Evolutionary conservation across 2,329 filamentous ascomycete species (phyloP).

Genomic region (Cyanodermella asteris): DNA sequence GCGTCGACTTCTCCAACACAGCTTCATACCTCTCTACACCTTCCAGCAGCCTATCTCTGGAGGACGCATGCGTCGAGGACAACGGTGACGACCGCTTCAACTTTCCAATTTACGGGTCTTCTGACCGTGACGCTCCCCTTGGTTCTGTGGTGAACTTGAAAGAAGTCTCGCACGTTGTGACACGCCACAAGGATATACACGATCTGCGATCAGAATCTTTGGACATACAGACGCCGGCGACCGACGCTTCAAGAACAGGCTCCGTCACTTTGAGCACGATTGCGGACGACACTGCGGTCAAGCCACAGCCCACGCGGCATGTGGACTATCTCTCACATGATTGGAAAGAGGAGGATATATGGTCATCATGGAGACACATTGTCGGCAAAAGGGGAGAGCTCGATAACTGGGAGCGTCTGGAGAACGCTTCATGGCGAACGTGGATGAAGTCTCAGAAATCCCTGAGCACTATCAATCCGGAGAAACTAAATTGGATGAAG

Average conservation of each 20-base stretch:
- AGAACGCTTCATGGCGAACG: conserved; percentile 93
- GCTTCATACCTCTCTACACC: conserved; percentile 17
- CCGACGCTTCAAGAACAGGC: conserved; percentile 14
- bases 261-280: no score
- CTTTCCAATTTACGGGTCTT: no score
- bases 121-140: no score
- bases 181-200: no score
- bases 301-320: conserved; percentile 56
- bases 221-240: no score
- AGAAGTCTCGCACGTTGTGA: no score
- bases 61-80: conserved; percentile 9
- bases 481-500: conserved; percentile 90
- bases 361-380: conserved; percentile 91
- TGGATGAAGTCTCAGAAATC: conserved; percentile 88
- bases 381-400: conserved; percentile 59
- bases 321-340: conserved; percentile 91
- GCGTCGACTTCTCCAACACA: conserved; percentile 11
- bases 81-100: conserved; percentile 20
- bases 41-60: conserved; percentile 17
- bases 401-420: conserved; percentile 58
- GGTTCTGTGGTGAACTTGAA: no score
- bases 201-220: conserved; percentile 8
- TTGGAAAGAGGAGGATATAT: conserved; percentile 90
- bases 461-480: conserved; percentile 69
- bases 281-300: conserved; percentile 60